A percentile compares a stretch with the other conserved stretches of the same genome.
Evolutionary conservation across 2,329 filamentous ascomycete genomes (phyloP).

Genomic region (Alternaria viburni): DNA sequence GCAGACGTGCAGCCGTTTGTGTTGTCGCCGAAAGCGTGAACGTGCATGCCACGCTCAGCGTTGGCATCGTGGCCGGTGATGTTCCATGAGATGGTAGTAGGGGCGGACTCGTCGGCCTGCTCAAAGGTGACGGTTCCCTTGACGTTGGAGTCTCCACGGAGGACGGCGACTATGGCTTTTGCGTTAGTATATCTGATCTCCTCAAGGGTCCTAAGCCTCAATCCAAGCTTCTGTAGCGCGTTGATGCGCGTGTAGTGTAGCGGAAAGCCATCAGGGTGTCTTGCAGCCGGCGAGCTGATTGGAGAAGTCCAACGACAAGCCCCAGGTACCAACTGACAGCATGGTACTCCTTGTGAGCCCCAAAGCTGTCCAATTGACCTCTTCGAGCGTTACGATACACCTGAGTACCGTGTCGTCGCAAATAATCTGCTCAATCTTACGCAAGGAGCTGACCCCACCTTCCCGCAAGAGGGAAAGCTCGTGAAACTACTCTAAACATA

Average conservation of each 20-base stretch:
- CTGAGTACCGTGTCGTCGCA: constrained; percentile 14
- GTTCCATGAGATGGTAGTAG: constrained; percentile 90
- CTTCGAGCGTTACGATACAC: constrained; percentile 11
- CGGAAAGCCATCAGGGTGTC: constrained; percentile 39
- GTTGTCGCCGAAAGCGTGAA: constrained; percentile 99
- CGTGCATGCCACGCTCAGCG: constrained; percentile 96
- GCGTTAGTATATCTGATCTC: constrained; percentile 4
- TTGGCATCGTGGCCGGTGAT: constrained; percentile 92
- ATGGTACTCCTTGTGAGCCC: constrained; percentile 29
- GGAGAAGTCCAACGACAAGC: constrained; percentile 20
- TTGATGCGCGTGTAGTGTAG: background rate
- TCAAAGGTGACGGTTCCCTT: constrained; percentile 93
- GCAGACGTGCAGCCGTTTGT: constrained; percentile 99
- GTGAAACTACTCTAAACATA: constrained; percentile 35
- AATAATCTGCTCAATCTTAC: constrained; percentile 68
- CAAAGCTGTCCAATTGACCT: constrained; percentile 27
- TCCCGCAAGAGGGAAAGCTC: constrained; percentile 32
- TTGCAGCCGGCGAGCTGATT: constrained; percentile 27
- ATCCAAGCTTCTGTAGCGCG: background rate
- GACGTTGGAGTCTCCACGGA: constrained; percentile 98
- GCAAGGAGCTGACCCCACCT: constrained; percentile 49
- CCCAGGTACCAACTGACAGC: constrained; percentile 21
- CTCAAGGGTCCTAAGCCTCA: too few species aligned
- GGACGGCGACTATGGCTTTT: constrained; percentile 75
- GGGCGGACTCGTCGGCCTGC: constrained; percentile 80